A percentile compares a stretch with the other conserved stretches of the same genome.
Conservation (phyloP, 1,284 basidiomycete species). For the Trametes polyzona region DNA sequence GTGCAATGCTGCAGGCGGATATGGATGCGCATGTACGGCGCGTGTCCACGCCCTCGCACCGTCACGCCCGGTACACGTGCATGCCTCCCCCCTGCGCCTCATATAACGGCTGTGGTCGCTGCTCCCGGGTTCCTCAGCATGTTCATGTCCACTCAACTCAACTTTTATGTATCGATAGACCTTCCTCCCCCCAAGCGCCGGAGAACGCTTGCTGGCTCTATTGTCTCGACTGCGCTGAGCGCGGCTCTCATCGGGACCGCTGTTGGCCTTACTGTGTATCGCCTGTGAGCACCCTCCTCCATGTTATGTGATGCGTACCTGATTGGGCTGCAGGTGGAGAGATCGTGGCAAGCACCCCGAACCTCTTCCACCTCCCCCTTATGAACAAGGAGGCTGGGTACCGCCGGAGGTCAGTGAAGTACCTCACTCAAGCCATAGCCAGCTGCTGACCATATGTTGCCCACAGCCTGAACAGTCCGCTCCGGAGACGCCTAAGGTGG, state of each 20-base stretch:
- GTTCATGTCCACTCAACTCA: conserved; percentile 36
- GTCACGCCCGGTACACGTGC: conserved; percentile 25
- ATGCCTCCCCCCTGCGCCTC: neutral
- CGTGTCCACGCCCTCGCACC: conserved; percentile 2
- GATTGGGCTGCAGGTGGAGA: conserved; percentile 54
- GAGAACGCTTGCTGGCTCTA: conserved; percentile 72
- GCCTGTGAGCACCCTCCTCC: conserved; percentile 58
- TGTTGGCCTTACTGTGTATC: conserved; percentile 81
- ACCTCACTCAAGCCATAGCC: neutral
- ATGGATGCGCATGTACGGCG: conserved; percentile 11
- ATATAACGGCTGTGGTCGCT: conserved; percentile 27
- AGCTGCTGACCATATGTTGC: neutral
- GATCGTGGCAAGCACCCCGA: conserved; percentile 63
- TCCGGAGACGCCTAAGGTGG: conserved; percentile 15
- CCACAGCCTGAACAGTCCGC: conserved; percentile 18
- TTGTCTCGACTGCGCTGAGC: conserved; percentile 78
- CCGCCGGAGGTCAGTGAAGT: conserved; percentile 36
- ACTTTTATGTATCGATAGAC: conserved; percentile 53
- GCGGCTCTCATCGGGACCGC: conserved; percentile 82
- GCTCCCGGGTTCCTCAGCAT: conserved; percentile 31
- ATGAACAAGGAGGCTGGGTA: conserved; percentile 65
- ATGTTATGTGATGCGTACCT: neutral
- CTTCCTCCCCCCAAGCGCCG: conserved; percentile 61
- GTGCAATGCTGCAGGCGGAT: neutral
- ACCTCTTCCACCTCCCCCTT: conserved; percentile 59